Evolutionary conservation across 2,329 filamentous ascomycete species (phyloP), one percentile per base, ranked within the genome.

Genomic region (Sporothrix inflata): DNA sequence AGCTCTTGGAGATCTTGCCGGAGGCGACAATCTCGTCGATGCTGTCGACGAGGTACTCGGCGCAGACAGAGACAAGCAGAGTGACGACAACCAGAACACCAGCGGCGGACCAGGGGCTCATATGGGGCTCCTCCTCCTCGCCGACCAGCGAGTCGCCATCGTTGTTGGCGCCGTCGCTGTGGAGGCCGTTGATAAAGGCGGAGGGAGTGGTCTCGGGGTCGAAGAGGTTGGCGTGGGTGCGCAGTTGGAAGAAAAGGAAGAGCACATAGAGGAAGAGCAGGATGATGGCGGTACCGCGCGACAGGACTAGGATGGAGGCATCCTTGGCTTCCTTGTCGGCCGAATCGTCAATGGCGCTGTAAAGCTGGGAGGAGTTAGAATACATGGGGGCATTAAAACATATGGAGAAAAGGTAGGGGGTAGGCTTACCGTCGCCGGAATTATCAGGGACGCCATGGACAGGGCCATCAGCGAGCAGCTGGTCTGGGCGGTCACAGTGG

Each of bases 191-290:
- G 72, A 63, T 21, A 63, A 51, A 55, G 69, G 74, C 70, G 71
- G 75, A 60, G 45, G 72, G 71, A 27, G 79, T 79, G 5, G 79
- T 76, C 77, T 88, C 86, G 74, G 83, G 82, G 76, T 91, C 90
- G 78, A 95, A 95, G 2, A 94, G 84, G 73, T 89, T 84, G 78
- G 90, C 86, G 80, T 95, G 92, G 2, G 92, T 93, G 73, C 86
- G 87, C 53, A 95, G 88, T 81, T 94, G 92, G 84, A 95, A 95
- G 79, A 87, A 85, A 16, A 95, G 88, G 79, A 94, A 95, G 75
- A 94, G 83, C 70, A 91, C 85, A 80, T 95, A 95, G 70, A 95
- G 87, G 34, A 90, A 74, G 14, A 95, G 85, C 8, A 95, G 85
- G 72, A 94, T 92, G 74, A 94, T 87, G 47, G 92, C 86, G 6